phyloP scores from a whole-genome alignment of 495 filamentous ascomycete species.

The Immersiella caudata region DNA sequence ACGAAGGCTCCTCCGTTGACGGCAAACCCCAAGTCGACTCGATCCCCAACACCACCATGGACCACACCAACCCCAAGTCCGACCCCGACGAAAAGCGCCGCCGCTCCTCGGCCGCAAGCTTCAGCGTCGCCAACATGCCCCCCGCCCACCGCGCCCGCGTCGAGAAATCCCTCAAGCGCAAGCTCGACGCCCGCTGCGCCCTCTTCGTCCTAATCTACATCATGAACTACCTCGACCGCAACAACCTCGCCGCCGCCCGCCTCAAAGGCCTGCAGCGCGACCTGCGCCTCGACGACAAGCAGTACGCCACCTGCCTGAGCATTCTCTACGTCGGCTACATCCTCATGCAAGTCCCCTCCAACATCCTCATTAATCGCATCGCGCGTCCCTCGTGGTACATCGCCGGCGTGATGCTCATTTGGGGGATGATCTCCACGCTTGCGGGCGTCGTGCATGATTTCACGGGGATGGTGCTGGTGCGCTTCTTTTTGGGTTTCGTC shows the following conservation, averaged over 20 bases:
- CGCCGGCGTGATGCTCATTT: constrained; percentile 62
- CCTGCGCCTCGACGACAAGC: constrained; percentile 40
- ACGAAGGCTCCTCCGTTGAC: neutral
- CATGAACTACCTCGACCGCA: constrained; percentile 76
- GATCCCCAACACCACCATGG: neutral
- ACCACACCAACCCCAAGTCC: no score
- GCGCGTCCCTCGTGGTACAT: constrained; percentile 47
- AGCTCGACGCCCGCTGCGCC: constrained; percentile 47
- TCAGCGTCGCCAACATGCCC: constrained; percentile 32
- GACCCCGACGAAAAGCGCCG: neutral
- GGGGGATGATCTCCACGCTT: constrained; percentile 68
- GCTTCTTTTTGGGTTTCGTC: constrained; percentile 70
- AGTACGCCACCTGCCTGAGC: constrained; percentile 46
- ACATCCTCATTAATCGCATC: constrained; percentile 46
- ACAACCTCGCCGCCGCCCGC: constrained; percentile 54
- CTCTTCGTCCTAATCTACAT: constrained; percentile 63
- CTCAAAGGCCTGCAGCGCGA: constrained; percentile 52
- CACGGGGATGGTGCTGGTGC: constrained; percentile 61
- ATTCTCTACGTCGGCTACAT: constrained; percentile 58
- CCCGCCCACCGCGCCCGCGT: constrained; percentile 39
- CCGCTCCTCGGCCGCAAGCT: neutral
- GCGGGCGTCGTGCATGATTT: constrained; percentile 62
- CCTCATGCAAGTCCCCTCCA: constrained; percentile 53
- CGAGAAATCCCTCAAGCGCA: constrained; percentile 46
- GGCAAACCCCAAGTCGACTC: neutral